Conservation (phyloP, 331 rosid genomes). For the Acacia pycnantha region DNA sequence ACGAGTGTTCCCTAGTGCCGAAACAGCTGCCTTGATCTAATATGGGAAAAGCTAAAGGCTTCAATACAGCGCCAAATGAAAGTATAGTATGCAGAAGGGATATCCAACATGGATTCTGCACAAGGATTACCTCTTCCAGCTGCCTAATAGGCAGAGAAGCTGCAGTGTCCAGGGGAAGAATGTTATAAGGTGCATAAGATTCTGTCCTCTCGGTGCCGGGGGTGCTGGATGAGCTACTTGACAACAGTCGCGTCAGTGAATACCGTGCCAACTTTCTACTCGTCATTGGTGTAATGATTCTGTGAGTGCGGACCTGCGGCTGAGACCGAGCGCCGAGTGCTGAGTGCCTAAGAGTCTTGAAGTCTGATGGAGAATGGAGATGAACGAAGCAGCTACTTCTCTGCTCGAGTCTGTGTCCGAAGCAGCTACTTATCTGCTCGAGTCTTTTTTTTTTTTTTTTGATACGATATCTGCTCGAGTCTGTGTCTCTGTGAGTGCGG, state of each 20-base stretch:
- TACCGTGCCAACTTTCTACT: slow-evolving; percentile 83
- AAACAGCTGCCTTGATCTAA: slow-evolving; percentile 87
- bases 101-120: slow-evolving; percentile 1
- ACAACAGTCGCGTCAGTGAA: slow-evolving; percentile 98
- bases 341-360: too few species aligned
- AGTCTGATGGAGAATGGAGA: too few species aligned
- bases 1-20: slow-evolving; percentile 74
- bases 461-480: too few species aligned
- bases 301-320: too few species aligned
- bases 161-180: slow-evolving; percentile 94
- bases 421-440: too few species aligned
- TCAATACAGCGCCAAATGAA: slow-evolving; percentile 34
- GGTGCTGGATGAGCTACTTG: slow-evolving; percentile 69
- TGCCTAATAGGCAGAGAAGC: slow-evolving; percentile 88
- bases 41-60: slow-evolving; percentile 28
- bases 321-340: too few species aligned
- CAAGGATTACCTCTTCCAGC: slow-evolving; percentile 78
- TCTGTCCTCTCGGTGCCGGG: slow-evolving; percentile 57
- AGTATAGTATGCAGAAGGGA: too few species aligned
- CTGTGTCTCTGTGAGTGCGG: too few species aligned
- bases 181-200: slow-evolving; percentile 83
- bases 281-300: too few species aligned
- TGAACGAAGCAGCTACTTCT: too few species aligned
- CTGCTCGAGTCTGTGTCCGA: too few species aligned
- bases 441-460: too few species aligned